A percentile compares a stretch with the other conserved stretches of the same genome.
These are phyloP conservation scores for Arachis stenosperma DNA, from an alignment of 306 rosid genomes.

Conservation along the genomic window DNA sequence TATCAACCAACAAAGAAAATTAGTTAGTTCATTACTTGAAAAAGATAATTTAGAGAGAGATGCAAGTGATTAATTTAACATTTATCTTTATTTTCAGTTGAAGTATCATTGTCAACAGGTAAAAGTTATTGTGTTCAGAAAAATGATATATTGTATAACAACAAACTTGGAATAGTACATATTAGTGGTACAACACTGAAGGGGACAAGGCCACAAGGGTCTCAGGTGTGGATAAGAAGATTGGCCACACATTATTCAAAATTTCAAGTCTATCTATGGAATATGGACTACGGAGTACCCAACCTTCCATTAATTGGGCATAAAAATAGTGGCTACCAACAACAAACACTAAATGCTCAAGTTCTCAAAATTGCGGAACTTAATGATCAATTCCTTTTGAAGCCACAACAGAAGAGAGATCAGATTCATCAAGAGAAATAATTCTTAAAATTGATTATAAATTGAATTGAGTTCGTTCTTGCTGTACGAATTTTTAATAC, in stretches of 20 bases:
- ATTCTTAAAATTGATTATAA: conserved; percentile 36
- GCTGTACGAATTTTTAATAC: conserved; percentile 52
- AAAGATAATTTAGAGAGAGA: too few species aligned
- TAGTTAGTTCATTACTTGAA: too few species aligned
- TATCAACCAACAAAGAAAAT: too few species aligned
- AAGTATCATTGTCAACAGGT: not conserved
- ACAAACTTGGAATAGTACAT: not conserved
- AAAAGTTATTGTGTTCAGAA: not conserved
- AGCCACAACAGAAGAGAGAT: conserved; percentile 32
- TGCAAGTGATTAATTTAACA: too few species aligned
- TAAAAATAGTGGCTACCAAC: conserved; percentile 36
- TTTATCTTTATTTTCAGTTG: too few species aligned
- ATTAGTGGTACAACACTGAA: not conserved
- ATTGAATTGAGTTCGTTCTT: conserved; percentile 15
- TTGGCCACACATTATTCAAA: not conserved
- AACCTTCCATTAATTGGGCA: not conserved
- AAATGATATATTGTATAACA: too few species aligned
- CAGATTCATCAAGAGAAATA: conserved; percentile 31
- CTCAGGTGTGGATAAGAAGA: not conserved
- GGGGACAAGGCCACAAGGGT: not conserved
- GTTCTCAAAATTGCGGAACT: not conserved
- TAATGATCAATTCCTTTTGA: conserved; percentile 8
- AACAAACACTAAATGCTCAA: not conserved
- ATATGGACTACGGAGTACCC: not conserved
- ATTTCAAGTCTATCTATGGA: not conserved